Evolutionary conservation across 306 rosid genomes (phyloP).

Genomic region (Rosa multiflora): DNA sequence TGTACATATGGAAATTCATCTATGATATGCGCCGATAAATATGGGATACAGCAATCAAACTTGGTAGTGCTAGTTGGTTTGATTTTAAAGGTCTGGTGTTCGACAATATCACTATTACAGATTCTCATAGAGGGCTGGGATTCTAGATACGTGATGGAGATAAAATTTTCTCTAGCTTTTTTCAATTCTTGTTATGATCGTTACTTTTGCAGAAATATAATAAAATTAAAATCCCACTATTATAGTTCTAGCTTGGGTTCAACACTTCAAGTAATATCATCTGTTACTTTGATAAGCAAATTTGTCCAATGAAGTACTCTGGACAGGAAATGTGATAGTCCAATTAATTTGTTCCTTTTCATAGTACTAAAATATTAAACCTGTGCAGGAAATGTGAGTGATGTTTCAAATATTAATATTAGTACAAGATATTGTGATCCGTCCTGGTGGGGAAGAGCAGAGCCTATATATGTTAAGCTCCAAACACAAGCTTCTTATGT

Average conservation of each 20-base stretch:
- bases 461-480: constrained; percentile 50
- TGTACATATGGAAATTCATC: too few relatives aligned
- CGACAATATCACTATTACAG: constrained; percentile 82
- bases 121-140: constrained; percentile 86
- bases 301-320: background rate
- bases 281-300: too few relatives aligned
- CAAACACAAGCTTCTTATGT: constrained; percentile 14
- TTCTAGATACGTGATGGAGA: constrained; percentile 97
- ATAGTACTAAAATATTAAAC: background rate
- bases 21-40: too few relatives aligned
- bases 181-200: background rate
- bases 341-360: too few relatives aligned
- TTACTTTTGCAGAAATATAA: background rate
- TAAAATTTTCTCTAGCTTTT: background rate
- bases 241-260: background rate
- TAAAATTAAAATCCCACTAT: background rate
- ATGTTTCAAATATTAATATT: constrained; percentile 42
- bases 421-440: too few relatives aligned
- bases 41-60: constrained; percentile 79
- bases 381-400: constrained; percentile 78
- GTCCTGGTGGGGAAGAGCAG: too few relatives aligned
- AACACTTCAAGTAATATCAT: too few relatives aligned
- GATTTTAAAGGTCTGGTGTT: constrained; percentile 63
- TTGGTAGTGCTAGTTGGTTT: constrained; percentile 88
- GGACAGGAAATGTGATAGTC: too few relatives aligned